These are phyloP conservation scores for Penicillium crustosum DNA, from an alignment of 2,329 filamentous ascomycete genomes.

Conservation along the genomic window DNA sequence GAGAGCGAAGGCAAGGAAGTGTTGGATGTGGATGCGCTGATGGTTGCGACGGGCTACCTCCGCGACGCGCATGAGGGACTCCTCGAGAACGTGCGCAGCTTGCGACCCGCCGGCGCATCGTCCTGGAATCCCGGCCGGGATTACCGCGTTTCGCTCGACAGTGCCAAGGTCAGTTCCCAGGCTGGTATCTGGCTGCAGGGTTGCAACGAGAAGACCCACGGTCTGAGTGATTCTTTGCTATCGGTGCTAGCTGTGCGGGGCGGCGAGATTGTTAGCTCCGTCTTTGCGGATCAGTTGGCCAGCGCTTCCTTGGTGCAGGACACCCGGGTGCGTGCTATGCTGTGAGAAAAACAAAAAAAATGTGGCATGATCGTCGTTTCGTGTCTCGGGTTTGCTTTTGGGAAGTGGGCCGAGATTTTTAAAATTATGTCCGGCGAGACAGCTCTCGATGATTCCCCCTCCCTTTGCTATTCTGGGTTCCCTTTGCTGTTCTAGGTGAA, in stretches of 20 bases:
- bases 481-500: conserved; percentile 3
- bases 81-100: conserved; percentile 63
- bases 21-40: conserved; percentile 74
- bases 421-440: not conserved
- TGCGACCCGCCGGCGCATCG: conserved; percentile 61
- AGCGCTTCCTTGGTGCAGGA: conserved; percentile 32
- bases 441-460: conserved; percentile 8
- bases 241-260: conserved; percentile 74
- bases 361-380: not conserved
- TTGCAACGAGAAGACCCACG: conserved; percentile 89
- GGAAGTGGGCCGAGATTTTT: not conserved
- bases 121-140: conserved; percentile 71
- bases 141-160: conserved; percentile 72
- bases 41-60: conserved; percentile 85
- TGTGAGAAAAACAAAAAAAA: conserved; percentile 19
- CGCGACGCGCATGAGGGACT: conserved; percentile 76
- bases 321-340: conserved; percentile 36
- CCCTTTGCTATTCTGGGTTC: not conserved
- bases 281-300: conserved; percentile 58
- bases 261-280: conserved; percentile 73
- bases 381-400: not conserved
- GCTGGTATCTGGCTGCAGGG: conserved; percentile 91
- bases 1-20: conserved; percentile 53
- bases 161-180: conserved; percentile 65
- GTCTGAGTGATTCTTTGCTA: conserved; percentile 77